Conservation (phyloP, 2,329 filamentous ascomycete species). For the Exophiala alcalophila region DNA sequence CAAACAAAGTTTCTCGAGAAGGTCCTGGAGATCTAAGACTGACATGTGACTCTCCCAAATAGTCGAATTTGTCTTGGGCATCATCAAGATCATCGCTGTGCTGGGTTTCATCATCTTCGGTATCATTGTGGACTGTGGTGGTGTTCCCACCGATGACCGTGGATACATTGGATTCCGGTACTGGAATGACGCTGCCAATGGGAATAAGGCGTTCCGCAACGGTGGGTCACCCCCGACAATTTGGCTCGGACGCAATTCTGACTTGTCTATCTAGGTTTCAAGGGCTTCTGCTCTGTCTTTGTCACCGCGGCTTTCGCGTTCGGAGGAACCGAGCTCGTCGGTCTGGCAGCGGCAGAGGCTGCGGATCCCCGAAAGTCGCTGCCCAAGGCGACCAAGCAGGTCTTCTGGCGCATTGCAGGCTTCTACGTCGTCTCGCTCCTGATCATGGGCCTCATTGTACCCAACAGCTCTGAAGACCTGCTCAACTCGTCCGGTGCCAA, state of each 20-base stretch:
- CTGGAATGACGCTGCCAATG: conserved; percentile 56
- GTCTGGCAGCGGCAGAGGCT: conserved; percentile 59
- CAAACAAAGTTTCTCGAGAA: not conserved
- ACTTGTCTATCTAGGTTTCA: conserved; percentile 45
- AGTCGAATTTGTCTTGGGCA: conserved; percentile 81
- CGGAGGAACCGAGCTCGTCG: conserved; percentile 61
- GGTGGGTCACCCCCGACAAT: conserved; percentile 43
- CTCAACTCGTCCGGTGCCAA: conserved; percentile 63
- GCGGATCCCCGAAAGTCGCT: conserved; percentile 64
- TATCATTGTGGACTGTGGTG: conserved; percentile 80
- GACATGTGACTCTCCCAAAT: not conserved
- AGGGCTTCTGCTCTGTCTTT: conserved; percentile 63
- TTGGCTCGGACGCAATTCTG: not conserved
- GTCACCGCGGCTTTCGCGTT: conserved; percentile 64
- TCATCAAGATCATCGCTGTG: conserved; percentile 81
- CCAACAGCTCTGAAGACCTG: conserved; percentile 59
- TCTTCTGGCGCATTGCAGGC: conserved; percentile 89
- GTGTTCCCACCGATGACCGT: conserved; percentile 57
- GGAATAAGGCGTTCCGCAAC: conserved; percentile 57
- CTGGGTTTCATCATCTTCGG: conserved; percentile 87
- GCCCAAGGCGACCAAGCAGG: conserved; percentile 81
- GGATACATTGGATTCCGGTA: conserved; percentile 77
- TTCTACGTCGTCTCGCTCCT: conserved; percentile 85
- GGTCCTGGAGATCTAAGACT: not conserved
- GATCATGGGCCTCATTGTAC: conserved; percentile 78